A percentile compares a stretch with the other conserved stretches of the same genome.
These are phyloP conservation scores for Komagataella pseudopastoris DNA, from an alignment of 805 yeast genomes.

Conservation along the genomic window DNA sequence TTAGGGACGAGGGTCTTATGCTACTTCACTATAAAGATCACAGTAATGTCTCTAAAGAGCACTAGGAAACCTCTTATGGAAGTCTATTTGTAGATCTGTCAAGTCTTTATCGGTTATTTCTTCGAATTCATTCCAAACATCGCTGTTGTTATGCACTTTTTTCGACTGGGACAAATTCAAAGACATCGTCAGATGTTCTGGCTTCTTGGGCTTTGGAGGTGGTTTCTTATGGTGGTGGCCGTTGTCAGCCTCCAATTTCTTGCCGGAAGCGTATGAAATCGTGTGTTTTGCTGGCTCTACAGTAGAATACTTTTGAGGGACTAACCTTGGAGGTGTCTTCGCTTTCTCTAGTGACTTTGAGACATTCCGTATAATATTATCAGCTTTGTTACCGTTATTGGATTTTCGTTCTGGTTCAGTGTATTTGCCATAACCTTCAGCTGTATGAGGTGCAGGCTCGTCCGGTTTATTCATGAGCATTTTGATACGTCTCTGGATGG, in stretches of 20 bases:
- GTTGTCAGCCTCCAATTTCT: slow-evolving; percentile 5
- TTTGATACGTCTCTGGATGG: slow-evolving; percentile 44
- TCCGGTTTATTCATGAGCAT: slow-evolving; percentile 28
- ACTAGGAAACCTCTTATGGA: slow-evolving; percentile 48
- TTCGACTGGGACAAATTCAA: neutral
- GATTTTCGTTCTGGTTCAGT: slow-evolving; percentile 24
- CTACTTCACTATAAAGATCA: neutral
- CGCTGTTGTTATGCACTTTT: neutral
- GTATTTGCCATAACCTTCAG: slow-evolving; percentile 72
- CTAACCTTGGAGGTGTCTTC: slow-evolving; percentile 8
- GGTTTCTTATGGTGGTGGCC: slow-evolving; percentile 18
- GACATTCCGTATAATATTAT: slow-evolving; percentile 4
- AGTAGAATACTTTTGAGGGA: slow-evolving; percentile 4
- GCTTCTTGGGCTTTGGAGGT: slow-evolving; percentile 59
- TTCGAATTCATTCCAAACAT: neutral
- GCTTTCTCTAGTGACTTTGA: slow-evolving; percentile 10
- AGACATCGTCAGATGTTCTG: slow-evolving; percentile 24
- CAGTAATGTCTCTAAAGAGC: slow-evolving; percentile 21
- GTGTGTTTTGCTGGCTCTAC: neutral
- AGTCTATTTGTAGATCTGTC: slow-evolving; percentile 45
- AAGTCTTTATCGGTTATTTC: slow-evolving; percentile 20
- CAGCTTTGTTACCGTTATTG: slow-evolving; percentile 7
- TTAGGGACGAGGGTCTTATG: neutral
- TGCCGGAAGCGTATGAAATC: slow-evolving; percentile 1
- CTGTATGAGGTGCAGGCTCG: slow-evolving; percentile 44